Percentiles rank a stretch among this genome's conserved stretches.
Conservation (phyloP, 1,284 basidiomycete genomes). For the Puccinia polysora region DNA sequence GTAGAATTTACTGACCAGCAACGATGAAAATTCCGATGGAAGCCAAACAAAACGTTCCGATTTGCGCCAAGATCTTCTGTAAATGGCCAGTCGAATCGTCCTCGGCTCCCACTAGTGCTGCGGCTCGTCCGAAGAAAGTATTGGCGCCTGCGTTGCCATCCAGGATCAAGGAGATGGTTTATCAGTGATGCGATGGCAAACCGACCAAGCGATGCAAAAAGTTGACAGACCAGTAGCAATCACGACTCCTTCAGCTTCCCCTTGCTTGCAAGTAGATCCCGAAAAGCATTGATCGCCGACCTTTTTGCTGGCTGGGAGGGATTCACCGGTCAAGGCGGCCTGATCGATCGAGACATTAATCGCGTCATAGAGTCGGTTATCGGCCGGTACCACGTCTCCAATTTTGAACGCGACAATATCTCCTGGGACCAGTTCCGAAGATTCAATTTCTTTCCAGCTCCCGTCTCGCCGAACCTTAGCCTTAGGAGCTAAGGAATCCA, state of each 20-base stretch:
- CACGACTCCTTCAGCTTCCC: slow-evolving; percentile 92
- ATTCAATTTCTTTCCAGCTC: slow-evolving; percentile 76
- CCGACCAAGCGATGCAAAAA: no score
- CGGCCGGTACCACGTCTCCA: slow-evolving; percentile 91
- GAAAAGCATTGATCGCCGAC: slow-evolving; percentile 91
- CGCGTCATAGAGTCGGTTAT: slow-evolving; percentile 88
- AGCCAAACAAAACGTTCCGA: slow-evolving; percentile 89
- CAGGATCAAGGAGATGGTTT: not conserved
- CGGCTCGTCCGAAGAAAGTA: slow-evolving; percentile 59
- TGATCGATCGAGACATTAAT: slow-evolving; percentile 93
- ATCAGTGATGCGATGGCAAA: no score
- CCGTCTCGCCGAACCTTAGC: slow-evolving; percentile 82
- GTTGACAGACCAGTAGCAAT: slow-evolving; percentile 73
- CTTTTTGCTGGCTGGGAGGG: slow-evolving; percentile 85
- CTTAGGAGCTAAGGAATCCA: slow-evolving; percentile 98
- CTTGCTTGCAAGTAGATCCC: slow-evolving; percentile 93
- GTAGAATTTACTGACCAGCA: slow-evolving; percentile 14
- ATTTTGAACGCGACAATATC: slow-evolving; percentile 96
- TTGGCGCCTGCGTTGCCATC: slow-evolving; percentile 56
- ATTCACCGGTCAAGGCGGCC: slow-evolving; percentile 93
- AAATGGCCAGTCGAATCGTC: slow-evolving; percentile 94
- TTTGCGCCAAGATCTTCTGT: slow-evolving; percentile 94
- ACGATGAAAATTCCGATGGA: slow-evolving; percentile 61
- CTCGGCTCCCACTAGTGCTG: slow-evolving; percentile 88
- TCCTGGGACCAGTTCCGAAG: slow-evolving; percentile 75